Conservation (phyloP, 495 filamentous ascomycete species). For the Talaromyces adpressus region DNA sequence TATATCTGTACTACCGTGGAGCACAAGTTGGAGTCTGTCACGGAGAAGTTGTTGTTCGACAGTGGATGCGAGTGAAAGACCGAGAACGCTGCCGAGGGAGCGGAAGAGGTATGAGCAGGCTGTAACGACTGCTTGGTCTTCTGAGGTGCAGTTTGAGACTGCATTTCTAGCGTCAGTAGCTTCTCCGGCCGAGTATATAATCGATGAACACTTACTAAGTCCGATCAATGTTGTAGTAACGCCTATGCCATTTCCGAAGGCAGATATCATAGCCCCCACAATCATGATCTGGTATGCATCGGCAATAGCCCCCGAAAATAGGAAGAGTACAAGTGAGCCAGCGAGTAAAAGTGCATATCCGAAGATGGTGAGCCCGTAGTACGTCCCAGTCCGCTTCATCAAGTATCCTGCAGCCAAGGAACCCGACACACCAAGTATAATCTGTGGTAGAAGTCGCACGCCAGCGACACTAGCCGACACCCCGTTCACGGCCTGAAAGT, state of each 20-base stretch:
- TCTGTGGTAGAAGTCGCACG: slow-evolving; percentile 58
- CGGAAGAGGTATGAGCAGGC: slow-evolving; percentile 86
- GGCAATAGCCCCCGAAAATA: slow-evolving; percentile 50
- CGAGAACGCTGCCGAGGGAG: slow-evolving; percentile 69
- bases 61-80: slow-evolving; percentile 63
- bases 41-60: slow-evolving; percentile 68
- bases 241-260: slow-evolving; percentile 59
- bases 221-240: slow-evolving; percentile 65
- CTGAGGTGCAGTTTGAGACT: slow-evolving; percentile 60
- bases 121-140: slow-evolving; percentile 72
- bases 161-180: slow-evolving; percentile 23
- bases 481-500: slow-evolving; percentile 68
- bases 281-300: slow-evolving; percentile 43
- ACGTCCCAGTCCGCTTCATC: slow-evolving; percentile 72
- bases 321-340: slow-evolving; percentile 47
- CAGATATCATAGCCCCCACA: slow-evolving; percentile 46
- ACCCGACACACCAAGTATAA: slow-evolving; percentile 56
- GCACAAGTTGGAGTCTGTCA: slow-evolving; percentile 39
- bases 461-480: slow-evolving; percentile 61
- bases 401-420: slow-evolving; percentile 61
- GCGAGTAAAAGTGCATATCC: slow-evolving; percentile 46
- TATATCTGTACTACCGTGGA: slow-evolving; percentile 53
- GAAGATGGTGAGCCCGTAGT: slow-evolving; percentile 65
- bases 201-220: slow-evolving; percentile 36
- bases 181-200: background rate